Conservation (phyloP, 2,329 filamentous ascomycete species). For the Aureobasidium sp. region DNA sequence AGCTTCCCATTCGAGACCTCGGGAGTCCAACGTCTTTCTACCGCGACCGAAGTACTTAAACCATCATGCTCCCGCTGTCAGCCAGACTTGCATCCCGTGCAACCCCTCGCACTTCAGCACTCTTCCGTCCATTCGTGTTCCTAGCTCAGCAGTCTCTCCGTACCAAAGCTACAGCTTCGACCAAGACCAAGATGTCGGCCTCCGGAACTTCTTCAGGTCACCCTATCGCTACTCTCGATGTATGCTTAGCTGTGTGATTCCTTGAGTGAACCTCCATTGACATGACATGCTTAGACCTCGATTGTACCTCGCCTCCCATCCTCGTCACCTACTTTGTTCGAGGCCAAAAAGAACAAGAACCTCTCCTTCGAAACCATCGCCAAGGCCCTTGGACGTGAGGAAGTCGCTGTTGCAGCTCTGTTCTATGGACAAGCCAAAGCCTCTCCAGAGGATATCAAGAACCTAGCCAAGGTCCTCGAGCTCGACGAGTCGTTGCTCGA, state of each 20-base stretch:
- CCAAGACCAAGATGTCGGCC: slow-evolving; percentile 24
- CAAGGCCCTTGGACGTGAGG: slow-evolving; percentile 62
- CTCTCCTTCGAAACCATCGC: slow-evolving; percentile 76
- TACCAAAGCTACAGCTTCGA: not conserved
- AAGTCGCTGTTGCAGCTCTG: slow-evolving; percentile 77
- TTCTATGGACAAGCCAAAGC: slow-evolving; percentile 85
- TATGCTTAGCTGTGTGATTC: slow-evolving; percentile 14
- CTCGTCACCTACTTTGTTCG: slow-evolving; percentile 66
- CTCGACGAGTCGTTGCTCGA: slow-evolving; percentile 51
- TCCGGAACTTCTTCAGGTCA: slow-evolving; percentile 20
- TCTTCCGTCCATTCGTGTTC: not conserved
- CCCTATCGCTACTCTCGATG: slow-evolving; percentile 27
- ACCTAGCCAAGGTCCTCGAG: slow-evolving; percentile 57
- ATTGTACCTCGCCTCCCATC: slow-evolving; percentile 61
- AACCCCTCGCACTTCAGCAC: not conserved
- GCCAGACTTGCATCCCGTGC: slow-evolving; percentile 3
- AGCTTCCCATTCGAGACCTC: not conserved
- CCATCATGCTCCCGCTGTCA: slow-evolving; percentile 8
- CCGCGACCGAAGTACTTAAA: not conserved
- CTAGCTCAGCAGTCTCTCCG: slow-evolving; percentile 6
- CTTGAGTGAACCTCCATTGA: slow-evolving; percentile 11
- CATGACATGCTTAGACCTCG: slow-evolving; percentile 44
- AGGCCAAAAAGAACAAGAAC: slow-evolving; percentile 66
- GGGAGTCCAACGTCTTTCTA: not conserved
- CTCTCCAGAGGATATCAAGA: slow-evolving; percentile 58